A percentile compares a stretch with the other conserved stretches of the same genome.
Evolutionary conservation across 331 rosid genomes (phyloP).

Genomic region (Rhamnella rubrinervis): DNA sequence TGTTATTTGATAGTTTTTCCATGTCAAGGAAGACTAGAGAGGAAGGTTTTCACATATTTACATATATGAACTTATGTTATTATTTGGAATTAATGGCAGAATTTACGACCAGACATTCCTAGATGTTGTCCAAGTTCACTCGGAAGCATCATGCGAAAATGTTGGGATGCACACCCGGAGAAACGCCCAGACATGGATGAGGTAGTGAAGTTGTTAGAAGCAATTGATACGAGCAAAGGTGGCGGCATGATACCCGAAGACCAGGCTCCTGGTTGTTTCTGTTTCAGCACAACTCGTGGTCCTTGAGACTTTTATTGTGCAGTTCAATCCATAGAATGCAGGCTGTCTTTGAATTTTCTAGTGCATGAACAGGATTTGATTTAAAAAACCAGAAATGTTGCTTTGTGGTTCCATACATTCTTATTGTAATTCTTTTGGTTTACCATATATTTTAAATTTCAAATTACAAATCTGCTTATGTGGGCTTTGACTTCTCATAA

Average conservation of each 20-base stretch:
- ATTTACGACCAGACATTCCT: conserved; percentile 56
- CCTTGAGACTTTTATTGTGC: conserved; percentile 21
- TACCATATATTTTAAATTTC: no score
- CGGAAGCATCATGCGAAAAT: conserved; percentile 46
- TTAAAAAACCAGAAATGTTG: no score
- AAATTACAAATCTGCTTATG: no score
- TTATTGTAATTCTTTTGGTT: no score
- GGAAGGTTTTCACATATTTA: background rate
- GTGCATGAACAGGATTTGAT: background rate
- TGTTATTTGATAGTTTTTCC: background rate
- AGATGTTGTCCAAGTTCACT: conserved; percentile 48
- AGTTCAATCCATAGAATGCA: background rate
- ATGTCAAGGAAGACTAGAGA: background rate
- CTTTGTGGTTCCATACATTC: background rate
- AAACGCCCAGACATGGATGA: conserved; percentile 60
- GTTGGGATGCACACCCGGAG: conserved; percentile 57
- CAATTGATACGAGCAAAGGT: conserved; percentile 53
- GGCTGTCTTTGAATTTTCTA: no score
- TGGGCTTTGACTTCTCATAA: no score
- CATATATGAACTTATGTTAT: background rate
- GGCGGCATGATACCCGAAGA: conserved; percentile 58
- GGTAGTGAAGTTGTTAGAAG: conserved; percentile 52
- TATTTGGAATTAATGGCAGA: conserved; percentile 25
- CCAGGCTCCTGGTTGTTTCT: conserved; percentile 39
- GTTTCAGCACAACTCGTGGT: conserved; percentile 41